Conservation (phyloP, 768 basidiomycete genomes). For the Lactarius tabidus region DNA sequence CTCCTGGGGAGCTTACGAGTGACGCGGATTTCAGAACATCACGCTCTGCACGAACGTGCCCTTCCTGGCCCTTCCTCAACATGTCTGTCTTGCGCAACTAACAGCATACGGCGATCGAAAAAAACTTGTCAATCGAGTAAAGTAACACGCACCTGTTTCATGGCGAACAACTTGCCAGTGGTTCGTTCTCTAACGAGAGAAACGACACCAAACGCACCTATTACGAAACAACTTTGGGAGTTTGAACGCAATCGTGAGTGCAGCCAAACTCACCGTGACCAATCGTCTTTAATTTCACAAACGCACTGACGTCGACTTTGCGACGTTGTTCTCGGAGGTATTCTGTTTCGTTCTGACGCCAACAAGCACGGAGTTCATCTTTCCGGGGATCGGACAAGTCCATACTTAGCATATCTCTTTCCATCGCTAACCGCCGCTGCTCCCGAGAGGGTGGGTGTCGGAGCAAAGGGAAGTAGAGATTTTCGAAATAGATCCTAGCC, state of each 20-base stretch:
- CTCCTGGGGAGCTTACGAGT: slow-evolving; percentile 63
- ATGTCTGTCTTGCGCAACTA: slow-evolving; percentile 87
- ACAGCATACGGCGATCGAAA: slow-evolving; percentile 17
- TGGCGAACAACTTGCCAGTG: slow-evolving; percentile 81
- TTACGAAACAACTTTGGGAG: slow-evolving; percentile 27
- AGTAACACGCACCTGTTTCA: slow-evolving; percentile 75
- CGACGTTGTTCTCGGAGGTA: slow-evolving; percentile 80
- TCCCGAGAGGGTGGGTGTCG: slow-evolving; percentile 84
- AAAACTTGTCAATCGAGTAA: slow-evolving; percentile 26
- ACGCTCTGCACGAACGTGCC: slow-evolving; percentile 93
- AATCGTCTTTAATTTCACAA: slow-evolving; percentile 88
- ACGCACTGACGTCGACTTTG: slow-evolving; percentile 81
- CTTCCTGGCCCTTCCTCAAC: slow-evolving; percentile 95
- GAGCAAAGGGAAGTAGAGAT: slow-evolving; percentile 80
- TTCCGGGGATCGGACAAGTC: slow-evolving; percentile 67
- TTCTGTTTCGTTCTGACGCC: slow-evolving; percentile 86
- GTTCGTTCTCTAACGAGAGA: slow-evolving; percentile 82
- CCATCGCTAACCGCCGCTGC: slow-evolving; percentile 80
- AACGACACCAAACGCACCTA: slow-evolving; percentile 95
- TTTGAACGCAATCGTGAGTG: slow-evolving; percentile 25
- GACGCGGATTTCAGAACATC: slow-evolving; percentile 92
- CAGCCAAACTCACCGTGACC: slow-evolving; percentile 67
- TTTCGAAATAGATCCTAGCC: slow-evolving; percentile 91
- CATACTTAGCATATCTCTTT: slow-evolving; percentile 79
- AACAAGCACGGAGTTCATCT: slow-evolving; percentile 63